Conservation (phyloP, 257 asterid species). For the Misopates orontium region DNA sequence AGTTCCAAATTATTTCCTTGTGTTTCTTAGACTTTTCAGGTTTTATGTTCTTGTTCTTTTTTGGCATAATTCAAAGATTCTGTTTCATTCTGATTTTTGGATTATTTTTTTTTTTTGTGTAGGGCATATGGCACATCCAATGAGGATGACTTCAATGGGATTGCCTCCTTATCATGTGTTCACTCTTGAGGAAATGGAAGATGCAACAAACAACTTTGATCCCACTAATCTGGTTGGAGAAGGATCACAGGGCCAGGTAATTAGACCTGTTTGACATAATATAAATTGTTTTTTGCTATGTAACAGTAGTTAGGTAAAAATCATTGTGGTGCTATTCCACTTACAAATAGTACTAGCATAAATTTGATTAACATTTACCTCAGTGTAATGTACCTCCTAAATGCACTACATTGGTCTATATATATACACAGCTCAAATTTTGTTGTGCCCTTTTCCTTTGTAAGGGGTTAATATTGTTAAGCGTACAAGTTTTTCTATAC, state of each 20-base stretch:
- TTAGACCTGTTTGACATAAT: not conserved
- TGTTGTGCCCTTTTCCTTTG: too few relatives aligned
- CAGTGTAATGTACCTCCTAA: too few relatives aligned
- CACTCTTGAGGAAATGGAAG: slow-evolving; percentile 90
- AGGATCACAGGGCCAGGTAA: slow-evolving; percentile 90
- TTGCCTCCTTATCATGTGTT: slow-evolving; percentile 90
- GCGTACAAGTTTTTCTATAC: too few relatives aligned
- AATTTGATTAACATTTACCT: too few relatives aligned
- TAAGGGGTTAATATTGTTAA: too few relatives aligned
- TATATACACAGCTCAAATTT: too few relatives aligned
- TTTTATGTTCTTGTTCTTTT: too few relatives aligned
- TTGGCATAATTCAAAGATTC: not conserved
- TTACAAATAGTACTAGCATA: too few relatives aligned
- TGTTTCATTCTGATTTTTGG: not conserved
- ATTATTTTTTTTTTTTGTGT: not conserved
- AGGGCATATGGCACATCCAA: slow-evolving; percentile 71
- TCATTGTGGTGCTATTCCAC: too few relatives aligned
- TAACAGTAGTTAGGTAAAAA: too few relatives aligned
- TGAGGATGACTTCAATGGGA: slow-evolving; percentile 76
- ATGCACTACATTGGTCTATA: too few relatives aligned
- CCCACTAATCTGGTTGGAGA: slow-evolving; percentile 76
- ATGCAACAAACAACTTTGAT: slow-evolving; percentile 82
- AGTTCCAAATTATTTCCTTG: slow-evolving; percentile 20
- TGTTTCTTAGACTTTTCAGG: not conserved
- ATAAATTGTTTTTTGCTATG: too few relatives aligned